These are phyloP conservation scores for Aspergillus texensis DNA, from an alignment of 2,329 filamentous ascomycete genomes.

Conservation along the genomic window DNA sequence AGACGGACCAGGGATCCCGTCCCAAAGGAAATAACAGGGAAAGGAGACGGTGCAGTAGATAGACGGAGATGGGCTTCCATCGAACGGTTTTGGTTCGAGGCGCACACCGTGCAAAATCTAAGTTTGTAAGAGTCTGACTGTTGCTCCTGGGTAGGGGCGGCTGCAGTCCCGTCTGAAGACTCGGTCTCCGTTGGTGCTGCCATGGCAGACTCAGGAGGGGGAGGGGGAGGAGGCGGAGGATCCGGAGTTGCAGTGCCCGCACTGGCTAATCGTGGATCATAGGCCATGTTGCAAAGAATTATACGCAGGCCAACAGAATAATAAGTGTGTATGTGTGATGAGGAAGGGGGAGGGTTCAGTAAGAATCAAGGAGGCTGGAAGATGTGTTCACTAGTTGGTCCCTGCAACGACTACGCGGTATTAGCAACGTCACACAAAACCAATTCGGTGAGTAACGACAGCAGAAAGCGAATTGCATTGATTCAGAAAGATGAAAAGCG, in stretches of 20 bases:
- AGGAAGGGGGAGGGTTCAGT: background rate
- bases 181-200: constrained; percentile 39
- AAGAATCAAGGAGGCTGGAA: constrained; percentile 39
- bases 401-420: constrained; percentile 31
- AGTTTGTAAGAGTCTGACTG: constrained; percentile 73
- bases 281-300: constrained; percentile 43
- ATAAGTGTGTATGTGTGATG: constrained; percentile 20
- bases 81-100: constrained; percentile 98
- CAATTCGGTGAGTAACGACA: constrained; percentile 1
- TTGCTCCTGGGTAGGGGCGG: constrained; percentile 24
- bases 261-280: constrained; percentile 55
- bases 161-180: background rate
- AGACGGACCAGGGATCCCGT: constrained; percentile 93
- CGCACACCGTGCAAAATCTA: constrained; percentile 98
- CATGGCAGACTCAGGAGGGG: constrained; percentile 32
- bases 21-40: constrained; percentile 97
- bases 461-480: constrained; percentile 11
- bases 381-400: constrained; percentile 37
- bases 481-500: constrained; percentile 45
- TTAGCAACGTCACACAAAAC: constrained; percentile 25
- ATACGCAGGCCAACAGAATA: constrained; percentile 14
- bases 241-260: constrained; percentile 46
- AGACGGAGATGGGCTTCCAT: constrained; percentile 99
- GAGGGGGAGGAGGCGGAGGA: constrained; percentile 54
- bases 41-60: constrained; percentile 77